A percentile compares a stretch with the other conserved stretches of the same genome.
Conservation (phyloP, 768 basidiomycete species). For the Russula emetica region DNA sequence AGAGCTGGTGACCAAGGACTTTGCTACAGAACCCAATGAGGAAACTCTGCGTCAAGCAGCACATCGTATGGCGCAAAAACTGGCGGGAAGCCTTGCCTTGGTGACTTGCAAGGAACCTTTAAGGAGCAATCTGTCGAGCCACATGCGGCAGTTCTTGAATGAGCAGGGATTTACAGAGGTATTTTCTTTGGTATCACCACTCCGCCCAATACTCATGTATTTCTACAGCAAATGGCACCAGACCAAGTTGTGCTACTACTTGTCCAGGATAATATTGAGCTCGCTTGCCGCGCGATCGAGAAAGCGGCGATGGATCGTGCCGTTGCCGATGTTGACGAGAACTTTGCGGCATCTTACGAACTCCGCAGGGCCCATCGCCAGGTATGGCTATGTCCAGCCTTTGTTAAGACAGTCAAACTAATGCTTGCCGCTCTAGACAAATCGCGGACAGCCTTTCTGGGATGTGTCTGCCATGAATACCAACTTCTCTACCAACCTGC, state of each 20-base stretch:
- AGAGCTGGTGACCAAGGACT: conserved; percentile 94
- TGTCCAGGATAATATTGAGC: conserved; percentile 88
- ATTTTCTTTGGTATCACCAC: conserved; percentile 23
- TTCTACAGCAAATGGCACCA: conserved; percentile 58
- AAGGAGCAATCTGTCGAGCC: conserved; percentile 84
- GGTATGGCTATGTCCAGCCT: conserved; percentile 37
- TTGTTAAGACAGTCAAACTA: not conserved
- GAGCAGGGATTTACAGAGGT: conserved; percentile 92
- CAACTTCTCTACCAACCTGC: conserved; percentile 67
- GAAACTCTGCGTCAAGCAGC: conserved; percentile 87
- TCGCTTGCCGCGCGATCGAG: conserved; percentile 91
- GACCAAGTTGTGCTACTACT: conserved; percentile 77
- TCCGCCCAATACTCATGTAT: conserved; percentile 17
- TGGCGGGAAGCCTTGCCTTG: conserved; percentile 92
- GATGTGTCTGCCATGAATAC: conserved; percentile 71
- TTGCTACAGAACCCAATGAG: conserved; percentile 88
- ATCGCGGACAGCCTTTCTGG: conserved; percentile 79
- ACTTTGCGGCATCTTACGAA: conserved; percentile 77
- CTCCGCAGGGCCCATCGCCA: conserved; percentile 83
- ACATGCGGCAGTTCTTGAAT: conserved; percentile 74
- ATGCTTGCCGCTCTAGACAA: conserved; percentile 41
- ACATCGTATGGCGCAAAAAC: conserved; percentile 93
- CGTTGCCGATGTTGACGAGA: conserved; percentile 87
- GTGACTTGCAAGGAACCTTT: conserved; percentile 98
- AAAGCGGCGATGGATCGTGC: conserved; percentile 98